Evolutionary conservation across 805 yeast genomes (phyloP).

Genomic region (Cyberlindnera xylosilytica): DNA sequence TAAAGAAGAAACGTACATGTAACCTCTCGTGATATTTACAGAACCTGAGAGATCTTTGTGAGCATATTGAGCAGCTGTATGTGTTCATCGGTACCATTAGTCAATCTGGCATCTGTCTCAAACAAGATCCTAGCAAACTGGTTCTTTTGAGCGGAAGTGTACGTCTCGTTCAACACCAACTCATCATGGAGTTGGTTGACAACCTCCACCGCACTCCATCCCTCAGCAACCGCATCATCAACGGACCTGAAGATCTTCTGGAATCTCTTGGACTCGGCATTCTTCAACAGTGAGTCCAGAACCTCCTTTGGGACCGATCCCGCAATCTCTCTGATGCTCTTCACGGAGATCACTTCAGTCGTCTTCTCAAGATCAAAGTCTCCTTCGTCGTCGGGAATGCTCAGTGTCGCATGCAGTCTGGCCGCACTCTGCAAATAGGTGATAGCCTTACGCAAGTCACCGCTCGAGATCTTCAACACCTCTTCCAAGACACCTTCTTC

Average conservation of each 20-base stretch:
- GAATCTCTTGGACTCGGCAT: slow-evolving; percentile 33
- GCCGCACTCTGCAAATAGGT: slow-evolving; percentile 86
- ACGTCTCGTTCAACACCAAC: slow-evolving; percentile 52
- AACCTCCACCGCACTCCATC: slow-evolving; percentile 78
- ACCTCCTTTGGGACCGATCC: slow-evolving; percentile 62
- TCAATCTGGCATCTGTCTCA: slow-evolving; percentile 68
- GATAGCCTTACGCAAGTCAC: slow-evolving; percentile 92
- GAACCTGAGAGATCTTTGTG: slow-evolving; percentile 43
- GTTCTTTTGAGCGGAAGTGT: slow-evolving; percentile 56
- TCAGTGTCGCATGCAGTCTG: slow-evolving; percentile 38
- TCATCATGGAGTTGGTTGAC: slow-evolving; percentile 68
- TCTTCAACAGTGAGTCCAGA: slow-evolving; percentile 39
- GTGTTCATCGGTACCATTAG: slow-evolving; percentile 88
- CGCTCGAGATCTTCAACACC: slow-evolving; percentile 71
- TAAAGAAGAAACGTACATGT: not conserved
- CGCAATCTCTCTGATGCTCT: slow-evolving; percentile 63
- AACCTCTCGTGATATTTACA: slow-evolving; percentile 2
- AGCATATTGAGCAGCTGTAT: slow-evolving; percentile 71
- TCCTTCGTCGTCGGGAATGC: slow-evolving; percentile 32
- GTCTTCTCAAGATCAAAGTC: slow-evolving; percentile 32
- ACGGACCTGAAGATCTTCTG: slow-evolving; percentile 39
- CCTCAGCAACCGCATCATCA: slow-evolving; percentile 54
- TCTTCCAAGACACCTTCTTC: slow-evolving; percentile 54
- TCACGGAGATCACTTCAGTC: slow-evolving; percentile 35
- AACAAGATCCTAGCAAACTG: slow-evolving; percentile 62